phyloP scores from a whole-genome alignment of 345 rosid species.

The Gossypium raimondii region DNA sequence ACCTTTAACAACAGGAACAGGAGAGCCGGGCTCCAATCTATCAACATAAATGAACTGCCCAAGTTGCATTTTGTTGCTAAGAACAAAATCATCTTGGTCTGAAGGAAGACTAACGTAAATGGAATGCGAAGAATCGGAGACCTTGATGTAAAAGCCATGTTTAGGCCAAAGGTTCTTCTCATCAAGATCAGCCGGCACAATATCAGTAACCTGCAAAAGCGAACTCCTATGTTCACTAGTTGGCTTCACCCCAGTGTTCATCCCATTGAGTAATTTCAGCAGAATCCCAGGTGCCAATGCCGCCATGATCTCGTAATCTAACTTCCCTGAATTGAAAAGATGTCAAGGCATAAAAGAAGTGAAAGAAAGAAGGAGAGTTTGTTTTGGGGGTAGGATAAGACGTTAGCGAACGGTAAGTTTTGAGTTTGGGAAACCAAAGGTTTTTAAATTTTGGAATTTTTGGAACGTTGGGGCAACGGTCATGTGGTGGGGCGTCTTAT shows the following conservation, averaged over 20 bases:
- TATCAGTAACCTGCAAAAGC: slow-evolving; percentile 82
- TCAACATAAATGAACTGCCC: slow-evolving; percentile 93
- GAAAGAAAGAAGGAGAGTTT: neutral
- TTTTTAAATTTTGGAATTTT: slow-evolving; percentile 23
- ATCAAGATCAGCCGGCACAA: slow-evolving; percentile 92
- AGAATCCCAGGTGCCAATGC: slow-evolving; percentile 76
- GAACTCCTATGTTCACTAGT: slow-evolving; percentile 88
- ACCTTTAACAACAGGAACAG: slow-evolving; percentile 66
- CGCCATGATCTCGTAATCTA: slow-evolving; percentile 44
- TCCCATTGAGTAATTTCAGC: slow-evolving; percentile 68
- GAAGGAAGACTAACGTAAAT: slow-evolving; percentile 86
- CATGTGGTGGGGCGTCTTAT: slow-evolving; percentile 10
- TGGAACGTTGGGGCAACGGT: slow-evolving; percentile 64
- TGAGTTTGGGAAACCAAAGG: neutral
- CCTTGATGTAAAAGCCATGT: slow-evolving; percentile 88
- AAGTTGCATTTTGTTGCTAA: slow-evolving; percentile 87
- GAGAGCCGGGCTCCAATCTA: slow-evolving; percentile 82
- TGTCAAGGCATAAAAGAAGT: slow-evolving; percentile 1
- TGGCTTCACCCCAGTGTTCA: slow-evolving; percentile 81
- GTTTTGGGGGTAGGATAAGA: neutral
- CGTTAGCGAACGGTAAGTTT: slow-evolving; percentile 37
- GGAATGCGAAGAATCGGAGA: slow-evolving; percentile 92
- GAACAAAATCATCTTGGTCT: slow-evolving; percentile 70
- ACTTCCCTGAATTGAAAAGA: neutral
- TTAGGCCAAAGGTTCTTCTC: slow-evolving; percentile 84